Conservation (phyloP, 495 filamentous ascomycete species). For the Neurospora hispaniola region DNA sequence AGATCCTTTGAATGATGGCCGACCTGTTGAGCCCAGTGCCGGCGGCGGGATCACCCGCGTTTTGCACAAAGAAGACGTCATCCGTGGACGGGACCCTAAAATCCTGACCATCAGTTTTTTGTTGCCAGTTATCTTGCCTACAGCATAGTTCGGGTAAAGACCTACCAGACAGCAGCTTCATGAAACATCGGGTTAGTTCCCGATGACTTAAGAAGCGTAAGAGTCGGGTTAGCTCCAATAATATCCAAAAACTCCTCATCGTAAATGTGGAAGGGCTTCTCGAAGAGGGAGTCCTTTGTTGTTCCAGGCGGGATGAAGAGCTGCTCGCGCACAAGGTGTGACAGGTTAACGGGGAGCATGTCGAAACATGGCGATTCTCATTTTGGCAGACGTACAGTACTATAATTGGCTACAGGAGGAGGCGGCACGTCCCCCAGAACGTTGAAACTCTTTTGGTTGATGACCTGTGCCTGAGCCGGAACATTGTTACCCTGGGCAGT, state of each 20-base stretch:
- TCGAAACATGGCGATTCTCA: neutral
- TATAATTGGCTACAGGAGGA: constrained; percentile 14
- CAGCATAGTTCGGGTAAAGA: no score
- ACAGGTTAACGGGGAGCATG: neutral
- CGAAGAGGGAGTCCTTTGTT: constrained; percentile 17
- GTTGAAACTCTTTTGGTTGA: constrained; percentile 33
- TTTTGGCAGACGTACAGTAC: constrained; percentile 11
- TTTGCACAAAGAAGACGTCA: constrained; percentile 44
- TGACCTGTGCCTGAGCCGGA: constrained; percentile 33
- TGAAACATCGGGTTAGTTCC: constrained; percentile 37
- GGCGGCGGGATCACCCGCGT: constrained; percentile 33
- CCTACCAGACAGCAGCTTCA: constrained; percentile 40
- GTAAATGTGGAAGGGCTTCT: constrained; percentile 37
- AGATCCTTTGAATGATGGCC: constrained; percentile 39
- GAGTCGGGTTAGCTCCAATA: constrained; percentile 30
- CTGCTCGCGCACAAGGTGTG: constrained; percentile 10
- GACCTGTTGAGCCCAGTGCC: constrained; percentile 43
- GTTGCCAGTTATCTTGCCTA: neutral
- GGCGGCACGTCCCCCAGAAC: constrained; percentile 22
- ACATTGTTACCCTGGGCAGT: constrained; percentile 2
- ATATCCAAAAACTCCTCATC: constrained; percentile 34
- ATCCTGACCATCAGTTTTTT: neutral
- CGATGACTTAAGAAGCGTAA: constrained; percentile 32
- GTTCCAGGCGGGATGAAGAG: constrained; percentile 27
- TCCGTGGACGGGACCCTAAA: constrained; percentile 31